A percentile compares a stretch with the other conserved stretches of the same genome.
phyloP scores from a whole-genome alignment of 2,329 filamentous ascomycete species.

The Parascedosporium putredinis region DNA sequence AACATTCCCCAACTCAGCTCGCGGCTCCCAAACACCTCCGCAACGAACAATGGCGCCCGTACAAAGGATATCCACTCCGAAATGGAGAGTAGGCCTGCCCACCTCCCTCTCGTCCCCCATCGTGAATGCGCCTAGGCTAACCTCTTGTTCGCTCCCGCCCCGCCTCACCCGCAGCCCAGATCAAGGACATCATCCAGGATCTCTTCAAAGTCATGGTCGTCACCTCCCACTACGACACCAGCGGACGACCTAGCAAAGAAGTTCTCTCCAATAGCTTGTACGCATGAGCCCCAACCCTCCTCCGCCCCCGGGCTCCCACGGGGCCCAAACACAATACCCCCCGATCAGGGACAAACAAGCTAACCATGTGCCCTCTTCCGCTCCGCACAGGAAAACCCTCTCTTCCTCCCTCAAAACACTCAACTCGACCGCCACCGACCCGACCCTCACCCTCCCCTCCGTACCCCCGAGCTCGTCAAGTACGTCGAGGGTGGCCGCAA shows the following conservation, averaged over 20 bases:
- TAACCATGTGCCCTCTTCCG: too few species aligned
- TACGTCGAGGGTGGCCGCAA: constrained; percentile 64
- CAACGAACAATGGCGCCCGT: constrained; percentile 29
- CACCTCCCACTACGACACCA: constrained; percentile 48
- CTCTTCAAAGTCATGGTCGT: constrained; percentile 56
- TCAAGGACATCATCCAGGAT: constrained; percentile 53
- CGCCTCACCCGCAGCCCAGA: constrained; percentile 33
- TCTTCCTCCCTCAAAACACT: constrained; percentile 27
- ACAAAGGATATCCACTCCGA: constrained; percentile 26
- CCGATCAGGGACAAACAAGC: too few species aligned
- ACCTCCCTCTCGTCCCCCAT: too few species aligned
- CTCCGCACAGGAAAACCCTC: constrained; percentile 28
- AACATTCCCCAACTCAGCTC: not conserved
- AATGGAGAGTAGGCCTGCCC: constrained; percentile 25
- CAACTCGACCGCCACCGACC: constrained; percentile 29
- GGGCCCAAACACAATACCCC: not conserved
- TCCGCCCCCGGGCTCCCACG: constrained; percentile 1
- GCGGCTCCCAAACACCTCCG: not conserved
- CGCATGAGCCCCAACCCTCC: constrained; percentile 7
- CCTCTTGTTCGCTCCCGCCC: too few species aligned
- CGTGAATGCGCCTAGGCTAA: not conserved
- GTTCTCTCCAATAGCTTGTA: constrained; percentile 46
- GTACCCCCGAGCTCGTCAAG: constrained; percentile 54
- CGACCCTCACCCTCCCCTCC: constrained; percentile 30
- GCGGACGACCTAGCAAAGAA: constrained; percentile 39